Evolutionary conservation across 148 eudicot species (phyloP).

Genomic region (Salicornia ramosissima): DNA sequence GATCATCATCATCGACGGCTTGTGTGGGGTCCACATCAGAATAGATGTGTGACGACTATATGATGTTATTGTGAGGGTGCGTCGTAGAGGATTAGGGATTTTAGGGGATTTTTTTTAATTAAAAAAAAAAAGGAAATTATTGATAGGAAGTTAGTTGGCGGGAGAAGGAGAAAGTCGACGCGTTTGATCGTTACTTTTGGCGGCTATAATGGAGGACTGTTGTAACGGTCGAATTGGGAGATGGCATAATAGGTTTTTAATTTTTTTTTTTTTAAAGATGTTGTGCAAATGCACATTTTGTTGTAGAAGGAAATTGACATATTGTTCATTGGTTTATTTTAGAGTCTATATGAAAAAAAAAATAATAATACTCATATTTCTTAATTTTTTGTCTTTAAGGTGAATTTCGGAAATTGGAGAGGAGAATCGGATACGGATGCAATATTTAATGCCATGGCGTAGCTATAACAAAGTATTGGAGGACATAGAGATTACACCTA

Average conservation of each 20-base stretch:
- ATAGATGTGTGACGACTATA: slow-evolving; percentile 25
- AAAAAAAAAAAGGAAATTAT: too few relatives aligned
- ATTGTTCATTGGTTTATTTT: too few relatives aligned
- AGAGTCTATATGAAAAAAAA: too few relatives aligned
- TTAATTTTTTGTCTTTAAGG: too few relatives aligned
- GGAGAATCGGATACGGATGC: too few relatives aligned
- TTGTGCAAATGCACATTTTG: neutral
- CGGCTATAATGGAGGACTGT: neutral
- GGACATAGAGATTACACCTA: too few relatives aligned
- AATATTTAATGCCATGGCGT: too few relatives aligned
- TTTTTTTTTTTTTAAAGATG: neutral
- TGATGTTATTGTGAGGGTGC: slow-evolving; percentile 10
- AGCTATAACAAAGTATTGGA: too few relatives aligned
- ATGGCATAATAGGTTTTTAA: neutral
- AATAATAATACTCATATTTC: too few relatives aligned
- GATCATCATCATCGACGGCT: slow-evolving; percentile 5
- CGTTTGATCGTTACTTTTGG: neutral
- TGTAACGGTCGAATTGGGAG: slow-evolving; percentile 1
- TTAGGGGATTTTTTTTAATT: neutral
- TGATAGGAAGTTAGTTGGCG: slow-evolving; percentile 1
- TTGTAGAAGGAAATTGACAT: too few relatives aligned
- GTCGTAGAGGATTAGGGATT: slow-evolving; percentile 2
- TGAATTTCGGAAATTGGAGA: too few relatives aligned
- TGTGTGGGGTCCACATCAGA: slow-evolving; percentile 24
- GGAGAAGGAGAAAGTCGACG: slow-evolving; percentile 1